These are phyloP conservation scores for Corynespora cassiicola DNA, from an alignment of 2,329 filamentous ascomycete genomes.

Conservation along the genomic window DNA sequence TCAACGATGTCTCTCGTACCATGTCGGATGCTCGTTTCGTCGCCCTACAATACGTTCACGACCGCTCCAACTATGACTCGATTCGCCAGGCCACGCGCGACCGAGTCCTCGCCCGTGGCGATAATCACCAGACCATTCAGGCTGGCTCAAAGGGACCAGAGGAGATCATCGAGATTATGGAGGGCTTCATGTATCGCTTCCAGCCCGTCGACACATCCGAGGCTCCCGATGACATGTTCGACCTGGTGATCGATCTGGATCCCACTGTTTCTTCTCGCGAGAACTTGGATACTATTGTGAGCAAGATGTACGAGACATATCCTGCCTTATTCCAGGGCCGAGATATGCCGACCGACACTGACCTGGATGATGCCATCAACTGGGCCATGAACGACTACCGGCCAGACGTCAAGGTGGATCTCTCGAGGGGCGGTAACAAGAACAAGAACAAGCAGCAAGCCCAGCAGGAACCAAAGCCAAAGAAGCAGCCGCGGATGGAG, in stretches of 20 bases:
- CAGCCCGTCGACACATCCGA: conserved; percentile 73
- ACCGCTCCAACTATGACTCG: conserved; percentile 68
- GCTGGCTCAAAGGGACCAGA: conserved; percentile 73
- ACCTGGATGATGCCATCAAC: conserved; percentile 81
- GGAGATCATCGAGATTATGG: conserved; percentile 91
- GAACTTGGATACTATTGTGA: conserved; percentile 83
- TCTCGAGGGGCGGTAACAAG: conserved; percentile 59
- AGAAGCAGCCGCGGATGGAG: conserved; percentile 61
- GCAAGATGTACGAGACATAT: conserved; percentile 74
- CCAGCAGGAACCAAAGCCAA: conserved; percentile 51
- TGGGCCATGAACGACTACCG: conserved; percentile 77
- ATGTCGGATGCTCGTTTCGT: conserved; percentile 74
- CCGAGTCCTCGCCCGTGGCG: conserved; percentile 82
- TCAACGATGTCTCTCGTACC: conserved; percentile 73
- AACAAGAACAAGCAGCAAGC: conserved; percentile 23
- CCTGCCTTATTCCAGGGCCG: conserved; percentile 71
- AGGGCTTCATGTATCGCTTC: conserved; percentile 87
- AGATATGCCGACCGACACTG: conserved; percentile 71
- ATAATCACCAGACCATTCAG: conserved; percentile 98
- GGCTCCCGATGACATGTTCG: conserved; percentile 81
- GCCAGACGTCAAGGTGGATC: conserved; percentile 76
- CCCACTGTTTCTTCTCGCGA: conserved; percentile 76
- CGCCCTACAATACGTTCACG: conserved; percentile 87
- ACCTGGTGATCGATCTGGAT: conserved; percentile 84
- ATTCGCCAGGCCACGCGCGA: conserved; percentile 78